These are phyloP conservation scores for Mycena polygramma DNA, from an alignment of 768 basidiomycete species.

Conservation along the genomic window DNA sequence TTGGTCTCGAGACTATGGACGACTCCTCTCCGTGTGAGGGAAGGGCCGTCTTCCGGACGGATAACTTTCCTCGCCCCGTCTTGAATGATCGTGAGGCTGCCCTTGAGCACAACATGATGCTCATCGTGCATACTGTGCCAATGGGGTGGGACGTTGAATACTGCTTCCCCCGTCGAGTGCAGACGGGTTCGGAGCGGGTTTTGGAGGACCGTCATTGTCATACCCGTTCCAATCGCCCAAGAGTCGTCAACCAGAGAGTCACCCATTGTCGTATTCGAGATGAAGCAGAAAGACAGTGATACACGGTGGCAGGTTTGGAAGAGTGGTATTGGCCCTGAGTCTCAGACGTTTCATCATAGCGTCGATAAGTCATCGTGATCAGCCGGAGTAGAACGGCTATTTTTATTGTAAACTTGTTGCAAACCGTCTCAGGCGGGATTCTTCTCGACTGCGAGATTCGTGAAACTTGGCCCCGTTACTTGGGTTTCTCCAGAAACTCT, in stretches of 20 bases:
- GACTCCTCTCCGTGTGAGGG: neutral
- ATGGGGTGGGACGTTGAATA: conserved; percentile 2
- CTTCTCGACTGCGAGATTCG: too few relatives aligned
- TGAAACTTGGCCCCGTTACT: too few relatives aligned
- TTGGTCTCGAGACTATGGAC: conserved; percentile 11
- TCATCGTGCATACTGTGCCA: conserved; percentile 12
- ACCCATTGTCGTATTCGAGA: neutral
- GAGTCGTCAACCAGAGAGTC: neutral
- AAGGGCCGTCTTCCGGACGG: conserved; percentile 3
- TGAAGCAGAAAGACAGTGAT: too few relatives aligned
- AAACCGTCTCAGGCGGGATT: too few relatives aligned
- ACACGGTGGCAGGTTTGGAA: too few relatives aligned
- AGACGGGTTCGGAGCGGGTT: conserved; percentile 14
- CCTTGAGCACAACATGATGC: conserved; percentile 11
- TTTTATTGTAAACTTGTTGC: too few relatives aligned
- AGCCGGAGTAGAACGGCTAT: too few relatives aligned
- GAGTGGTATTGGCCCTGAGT: too few relatives aligned
- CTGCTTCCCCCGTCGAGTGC: conserved; percentile 1
- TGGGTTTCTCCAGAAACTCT: too few relatives aligned
- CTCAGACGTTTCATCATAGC: too few relatives aligned
- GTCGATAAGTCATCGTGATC: too few relatives aligned
- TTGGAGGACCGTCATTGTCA: conserved; percentile 9
- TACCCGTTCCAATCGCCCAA: neutral
- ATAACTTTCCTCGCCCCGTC: neutral
- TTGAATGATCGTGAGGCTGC: conserved; percentile 4